phyloP scores from a whole-genome alignment of 768 basidiomycete genomes.

The Trametes elegans region DNA sequence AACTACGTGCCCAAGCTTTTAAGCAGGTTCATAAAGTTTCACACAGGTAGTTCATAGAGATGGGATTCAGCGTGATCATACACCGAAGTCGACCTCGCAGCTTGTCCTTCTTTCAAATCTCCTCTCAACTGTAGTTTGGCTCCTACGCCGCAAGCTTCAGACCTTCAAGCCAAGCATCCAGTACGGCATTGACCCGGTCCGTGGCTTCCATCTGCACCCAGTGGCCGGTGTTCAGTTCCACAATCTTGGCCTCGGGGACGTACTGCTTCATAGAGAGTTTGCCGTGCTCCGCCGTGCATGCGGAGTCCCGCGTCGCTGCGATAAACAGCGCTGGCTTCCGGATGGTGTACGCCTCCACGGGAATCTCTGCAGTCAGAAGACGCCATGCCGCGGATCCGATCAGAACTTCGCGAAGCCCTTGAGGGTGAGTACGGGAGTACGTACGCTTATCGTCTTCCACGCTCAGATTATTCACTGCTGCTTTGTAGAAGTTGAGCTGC shows the following conservation, averaged over 20 bases:
- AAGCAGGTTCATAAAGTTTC: no score
- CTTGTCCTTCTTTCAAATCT: no score
- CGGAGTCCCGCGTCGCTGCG: constrained; percentile 33
- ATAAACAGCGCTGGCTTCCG: constrained; percentile 38
- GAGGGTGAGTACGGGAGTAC: neutral
- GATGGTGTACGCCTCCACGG: constrained; percentile 26
- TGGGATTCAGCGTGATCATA: no score
- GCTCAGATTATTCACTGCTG: constrained; percentile 26
- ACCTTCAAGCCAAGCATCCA: constrained; percentile 32
- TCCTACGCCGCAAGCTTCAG: no score
- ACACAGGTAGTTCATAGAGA: no score
- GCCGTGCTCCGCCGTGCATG: constrained; percentile 27
- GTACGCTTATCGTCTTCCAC: constrained; percentile 29
- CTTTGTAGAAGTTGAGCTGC: constrained; percentile 38
- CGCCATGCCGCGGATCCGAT: no score
- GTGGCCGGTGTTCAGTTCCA: constrained; percentile 37
- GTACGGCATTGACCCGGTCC: constrained; percentile 32
- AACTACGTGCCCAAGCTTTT: no score
- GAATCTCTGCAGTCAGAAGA: constrained; percentile 12
- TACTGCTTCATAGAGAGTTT: constrained; percentile 26
- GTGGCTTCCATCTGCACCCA: constrained; percentile 37
- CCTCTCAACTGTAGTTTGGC: no score
- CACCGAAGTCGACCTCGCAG: no score
- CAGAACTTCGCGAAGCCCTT: neutral
- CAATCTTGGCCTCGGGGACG: constrained; percentile 27